Evolutionary conservation across 2,329 filamentous ascomycete genomes (phyloP).

Genomic region (Penicillium sumatraense): DNA sequence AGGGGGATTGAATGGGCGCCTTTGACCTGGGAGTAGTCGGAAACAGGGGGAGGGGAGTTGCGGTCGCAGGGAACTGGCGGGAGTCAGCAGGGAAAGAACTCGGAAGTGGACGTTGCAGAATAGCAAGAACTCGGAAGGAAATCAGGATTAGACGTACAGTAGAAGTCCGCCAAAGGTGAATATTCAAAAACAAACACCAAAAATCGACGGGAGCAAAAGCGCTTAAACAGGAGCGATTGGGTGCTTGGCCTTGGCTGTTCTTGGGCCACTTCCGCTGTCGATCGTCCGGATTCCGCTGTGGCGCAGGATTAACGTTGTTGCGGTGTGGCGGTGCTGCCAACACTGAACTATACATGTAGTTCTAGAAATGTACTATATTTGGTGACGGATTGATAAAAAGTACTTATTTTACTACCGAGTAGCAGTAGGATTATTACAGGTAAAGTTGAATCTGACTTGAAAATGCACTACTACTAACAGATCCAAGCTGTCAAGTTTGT

Average conservation of each 20-base stretch:
- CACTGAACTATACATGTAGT: too few relatives aligned
- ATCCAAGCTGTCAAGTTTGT: neutral
- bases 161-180: neutral
- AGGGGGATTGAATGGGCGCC: neutral
- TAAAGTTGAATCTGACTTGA: too few relatives aligned
- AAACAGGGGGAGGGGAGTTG: conserved; percentile 25
- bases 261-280: conserved; percentile 37
- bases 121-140: neutral
- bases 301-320: conserved; percentile 35
- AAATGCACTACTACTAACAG: too few relatives aligned
- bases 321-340: conserved; percentile 40
- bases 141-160: neutral
- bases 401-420: too few relatives aligned
- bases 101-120: neutral
- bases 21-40: conserved; percentile 4
- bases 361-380: too few relatives aligned
- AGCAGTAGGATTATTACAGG: too few relatives aligned
- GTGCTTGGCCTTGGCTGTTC: conserved; percentile 16
- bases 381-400: too few relatives aligned
- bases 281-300: conserved; percentile 33
- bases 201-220: neutral
- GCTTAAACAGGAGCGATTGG: neutral
- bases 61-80: conserved; percentile 13
- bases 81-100: conserved; percentile 14
- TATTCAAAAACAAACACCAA: neutral